A percentile compares a stretch with the other conserved stretches of the same genome.
phyloP scores from a whole-genome alignment of 1,284 basidiomycete genomes.

The Malassezia furfur region DNA sequence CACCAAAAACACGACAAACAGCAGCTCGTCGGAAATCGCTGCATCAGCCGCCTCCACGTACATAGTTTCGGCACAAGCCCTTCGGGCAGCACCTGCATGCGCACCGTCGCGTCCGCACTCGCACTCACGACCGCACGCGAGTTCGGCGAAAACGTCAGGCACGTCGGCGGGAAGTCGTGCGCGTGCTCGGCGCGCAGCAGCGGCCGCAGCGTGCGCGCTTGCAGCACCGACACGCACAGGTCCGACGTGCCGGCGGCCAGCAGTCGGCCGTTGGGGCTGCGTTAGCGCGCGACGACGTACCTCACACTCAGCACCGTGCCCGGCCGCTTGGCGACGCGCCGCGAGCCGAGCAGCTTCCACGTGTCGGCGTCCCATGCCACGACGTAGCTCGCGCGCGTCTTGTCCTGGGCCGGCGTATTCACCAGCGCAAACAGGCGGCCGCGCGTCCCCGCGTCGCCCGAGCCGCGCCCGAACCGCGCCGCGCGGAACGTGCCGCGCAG shows the following conservation, averaged over 20 bases:
- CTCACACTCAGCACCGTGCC: conserved; percentile 33
- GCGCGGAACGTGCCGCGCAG: conserved; percentile 24
- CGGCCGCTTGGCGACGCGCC: conserved; percentile 38
- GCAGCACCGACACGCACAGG: conserved; percentile 71
- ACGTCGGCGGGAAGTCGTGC: conserved; percentile 87
- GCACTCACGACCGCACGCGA: conserved; percentile 75
- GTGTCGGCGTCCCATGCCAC: conserved; percentile 40
- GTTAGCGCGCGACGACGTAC: neutral
- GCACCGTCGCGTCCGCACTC: conserved; percentile 83
- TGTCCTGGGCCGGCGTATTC: conserved; percentile 25
- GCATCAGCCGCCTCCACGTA: neutral
- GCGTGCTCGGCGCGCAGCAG: conserved; percentile 77
- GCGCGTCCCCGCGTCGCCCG: neutral
- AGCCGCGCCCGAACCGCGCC: conserved; percentile 20
- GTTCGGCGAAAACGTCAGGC: conserved; percentile 69
- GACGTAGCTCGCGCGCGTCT: conserved; percentile 41
- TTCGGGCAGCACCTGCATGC: conserved; percentile 65
- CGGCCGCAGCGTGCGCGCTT: conserved; percentile 67
- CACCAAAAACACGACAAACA: conserved; percentile 12
- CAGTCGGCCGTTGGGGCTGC: conserved; percentile 61
- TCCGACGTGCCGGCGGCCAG: conserved; percentile 83
- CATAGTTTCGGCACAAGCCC: conserved; percentile 5
- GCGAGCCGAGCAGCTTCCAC: conserved; percentile 33
- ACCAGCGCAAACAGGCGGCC: conserved; percentile 15
- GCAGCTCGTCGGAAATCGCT: conserved; percentile 13